Evolutionary conservation across 768 basidiomycete species (phyloP), one percentile per base, ranked within the genome.

Genomic region (Collybiopsis luxurians): DNA sequence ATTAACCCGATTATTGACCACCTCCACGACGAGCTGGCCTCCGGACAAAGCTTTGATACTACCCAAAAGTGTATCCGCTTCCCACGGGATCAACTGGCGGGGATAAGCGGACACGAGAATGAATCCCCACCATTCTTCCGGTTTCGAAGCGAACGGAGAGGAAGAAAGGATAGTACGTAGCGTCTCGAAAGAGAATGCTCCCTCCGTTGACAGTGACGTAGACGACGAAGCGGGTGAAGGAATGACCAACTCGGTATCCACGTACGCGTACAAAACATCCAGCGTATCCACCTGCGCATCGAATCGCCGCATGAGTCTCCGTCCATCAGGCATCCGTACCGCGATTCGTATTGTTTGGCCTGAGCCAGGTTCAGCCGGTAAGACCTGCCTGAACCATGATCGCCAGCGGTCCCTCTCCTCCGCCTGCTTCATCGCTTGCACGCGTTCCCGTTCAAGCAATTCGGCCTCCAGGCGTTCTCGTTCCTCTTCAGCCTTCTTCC

Each of bases 101-200:
- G 93, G 93, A 63, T 90, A 95, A 10, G 89, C 79, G 2, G 80
- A 78, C 2, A 73, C 74, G 27, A 95, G 73, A 58, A 75, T 78
- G 75, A 95, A 95, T 7, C 82, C 84, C 85, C 89, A 93, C 79
- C 86, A 91, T 26, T 71, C 71, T 9, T 75, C 71, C 10, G 71
- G 42, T 4, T 52, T 39, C 27, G 26, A 53, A n/a, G 26, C 12
- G 39, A 13, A 23, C 4, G 23, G 10, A 27, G 53, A 54, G 24
- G 46, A 26, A 27, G 46, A 57, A 34, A 58, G 47, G 7, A 53
- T 26, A 7, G 6, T 54, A 11, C 31, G 66, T 9, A 68, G 66
- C 19, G 64, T 55, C 53, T 80, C 77, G 13, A 75, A 66, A n/a
- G 67, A 61, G 17, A 67, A 73, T 21, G 68, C 60, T 46, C 75